Evolutionary conservation across 2,329 filamentous ascomycete species (phyloP).

Genomic region (Colletotrichum tropicale): DNA sequence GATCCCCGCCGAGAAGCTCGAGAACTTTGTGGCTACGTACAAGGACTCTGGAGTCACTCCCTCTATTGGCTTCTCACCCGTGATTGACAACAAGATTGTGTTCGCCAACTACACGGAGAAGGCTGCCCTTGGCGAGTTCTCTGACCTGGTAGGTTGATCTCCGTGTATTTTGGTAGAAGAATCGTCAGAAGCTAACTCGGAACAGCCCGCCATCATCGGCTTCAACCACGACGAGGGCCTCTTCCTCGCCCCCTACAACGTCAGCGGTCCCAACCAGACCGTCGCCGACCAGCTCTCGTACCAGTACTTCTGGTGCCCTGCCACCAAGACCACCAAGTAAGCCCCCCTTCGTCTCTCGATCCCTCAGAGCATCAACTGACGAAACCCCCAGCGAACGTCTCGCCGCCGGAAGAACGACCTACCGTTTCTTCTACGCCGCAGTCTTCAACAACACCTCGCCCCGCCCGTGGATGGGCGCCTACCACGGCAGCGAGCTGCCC

Average conservation of each 20-base stretch:
- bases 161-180: rapidly evolving
- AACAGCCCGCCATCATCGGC: slow-evolving; percentile 13
- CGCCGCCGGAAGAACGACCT: slow-evolving; percentile 20
- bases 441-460: slow-evolving; percentile 33
- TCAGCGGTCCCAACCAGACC: neutral
- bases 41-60: slow-evolving; percentile 28
- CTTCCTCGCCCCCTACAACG: slow-evolving; percentile 15
- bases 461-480: slow-evolving; percentile 28
- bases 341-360: neutral
- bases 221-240: slow-evolving; percentile 14
- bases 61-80: slow-evolving; percentile 32
- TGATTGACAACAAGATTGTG: slow-evolving; percentile 32
- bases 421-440: slow-evolving; percentile 30
- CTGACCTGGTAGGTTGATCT: neutral
- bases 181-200: neutral
- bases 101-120: slow-evolving; percentile 35
- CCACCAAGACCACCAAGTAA: slow-evolving; percentile 18
- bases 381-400: neutral
- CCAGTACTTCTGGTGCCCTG: slow-evolving; percentile 13
- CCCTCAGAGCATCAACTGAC: neutral
- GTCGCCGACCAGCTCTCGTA: slow-evolving; percentile 6
- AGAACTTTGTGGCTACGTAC: slow-evolving; percentile 32
- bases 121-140: slow-evolving; percentile 10
- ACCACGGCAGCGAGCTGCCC: slow-evolving; percentile 34
- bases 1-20: slow-evolving; percentile 35